Percentiles rank a stretch among this genome's conserved stretches.
These are phyloP conservation scores for Rosa multiflora DNA, from an alignment of 306 rosid species.

Conservation along the genomic window DNA sequence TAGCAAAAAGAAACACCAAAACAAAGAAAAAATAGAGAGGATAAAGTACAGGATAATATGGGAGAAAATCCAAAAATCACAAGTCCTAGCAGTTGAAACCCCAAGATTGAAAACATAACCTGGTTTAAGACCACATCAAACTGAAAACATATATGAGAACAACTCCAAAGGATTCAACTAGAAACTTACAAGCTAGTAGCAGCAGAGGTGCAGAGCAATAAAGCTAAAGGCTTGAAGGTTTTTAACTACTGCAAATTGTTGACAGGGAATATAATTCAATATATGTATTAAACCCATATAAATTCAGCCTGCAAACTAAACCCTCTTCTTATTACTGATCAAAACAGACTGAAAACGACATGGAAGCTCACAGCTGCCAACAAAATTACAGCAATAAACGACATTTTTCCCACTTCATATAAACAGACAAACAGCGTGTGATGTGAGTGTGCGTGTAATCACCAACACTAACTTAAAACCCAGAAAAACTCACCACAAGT, in stretches of 20 bases:
- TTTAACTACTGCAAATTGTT: neutral
- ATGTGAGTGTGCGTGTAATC: neutral
- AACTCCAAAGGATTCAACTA: conserved; percentile 8
- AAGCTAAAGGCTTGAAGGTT: neutral
- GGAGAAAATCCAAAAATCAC: conserved; percentile 33
- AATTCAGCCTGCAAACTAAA: neutral
- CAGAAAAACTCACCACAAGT: conserved; percentile 44
- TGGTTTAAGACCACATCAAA: conserved; percentile 19
- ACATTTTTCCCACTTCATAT: conserved; percentile 32
- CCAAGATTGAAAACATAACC: conserved; percentile 13
- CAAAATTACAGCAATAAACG: conserved; percentile 35
- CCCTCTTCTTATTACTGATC: conserved; percentile 4
- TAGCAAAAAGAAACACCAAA: conserved; percentile 23
- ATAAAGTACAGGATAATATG: conserved; percentile 37
- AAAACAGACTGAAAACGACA: neutral
- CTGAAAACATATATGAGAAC: neutral
- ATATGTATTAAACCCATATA: neutral
- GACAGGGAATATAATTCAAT: neutral
- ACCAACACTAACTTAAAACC: conserved; percentile 18
- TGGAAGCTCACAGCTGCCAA: conserved; percentile 19
- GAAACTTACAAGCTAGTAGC: conserved; percentile 9
- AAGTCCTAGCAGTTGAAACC: conserved; percentile 16
- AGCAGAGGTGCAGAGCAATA: conserved; percentile 21
- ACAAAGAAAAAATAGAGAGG: conserved; percentile 1
- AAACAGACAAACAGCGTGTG: conserved; percentile 12